phyloP scores from a whole-genome alignment of 495 filamentous ascomycete genomes.

The Annulohypoxylon nitens region DNA sequence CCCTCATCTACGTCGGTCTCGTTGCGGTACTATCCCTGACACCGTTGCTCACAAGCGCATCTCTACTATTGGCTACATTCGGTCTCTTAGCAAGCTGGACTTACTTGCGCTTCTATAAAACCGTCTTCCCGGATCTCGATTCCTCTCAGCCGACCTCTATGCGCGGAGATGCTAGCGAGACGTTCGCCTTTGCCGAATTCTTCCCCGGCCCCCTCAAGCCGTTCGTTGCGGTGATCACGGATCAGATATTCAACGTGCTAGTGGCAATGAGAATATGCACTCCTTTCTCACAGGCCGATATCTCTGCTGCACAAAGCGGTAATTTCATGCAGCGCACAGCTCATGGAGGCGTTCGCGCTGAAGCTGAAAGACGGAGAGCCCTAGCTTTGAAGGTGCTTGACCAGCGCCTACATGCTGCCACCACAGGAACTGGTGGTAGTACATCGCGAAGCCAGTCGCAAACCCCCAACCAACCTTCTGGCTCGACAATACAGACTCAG shows the following conservation, averaged over 20 bases:
- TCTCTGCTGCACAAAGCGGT: slow-evolving; percentile 74
- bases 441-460: slow-evolving; percentile 57
- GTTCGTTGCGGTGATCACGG: slow-evolving; percentile 77
- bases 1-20: slow-evolving; percentile 84
- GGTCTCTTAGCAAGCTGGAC: slow-evolving; percentile 93
- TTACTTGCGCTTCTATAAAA: slow-evolving; percentile 95
- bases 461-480: slow-evolving; percentile 56
- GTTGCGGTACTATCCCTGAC: slow-evolving; percentile 81
- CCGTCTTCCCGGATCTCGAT: slow-evolving; percentile 71
- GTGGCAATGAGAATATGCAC: slow-evolving; percentile 81
- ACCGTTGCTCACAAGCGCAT: slow-evolving; percentile 87
- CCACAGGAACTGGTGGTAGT: slow-evolving; percentile 60
- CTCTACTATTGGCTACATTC: slow-evolving; percentile 80
- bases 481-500: slow-evolving; percentile 63
- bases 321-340: slow-evolving; percentile 67
- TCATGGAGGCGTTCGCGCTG: slow-evolving; percentile 82
- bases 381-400: slow-evolving; percentile 92
- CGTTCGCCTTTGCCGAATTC: slow-evolving; percentile 93
- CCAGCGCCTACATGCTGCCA: slow-evolving; percentile 87
- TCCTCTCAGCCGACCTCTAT: slow-evolving; percentile 72
- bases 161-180: slow-evolving; percentile 92
- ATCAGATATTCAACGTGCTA: slow-evolving; percentile 78
- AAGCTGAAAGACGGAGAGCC: slow-evolving; percentile 90
- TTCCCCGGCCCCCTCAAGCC: slow-evolving; percentile 90
- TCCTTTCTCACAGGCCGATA: slow-evolving; percentile 88